These are phyloP conservation scores for Huntiella savannae DNA, from an alignment of 2,329 filamentous ascomycete species.

Conservation along the genomic window DNA sequence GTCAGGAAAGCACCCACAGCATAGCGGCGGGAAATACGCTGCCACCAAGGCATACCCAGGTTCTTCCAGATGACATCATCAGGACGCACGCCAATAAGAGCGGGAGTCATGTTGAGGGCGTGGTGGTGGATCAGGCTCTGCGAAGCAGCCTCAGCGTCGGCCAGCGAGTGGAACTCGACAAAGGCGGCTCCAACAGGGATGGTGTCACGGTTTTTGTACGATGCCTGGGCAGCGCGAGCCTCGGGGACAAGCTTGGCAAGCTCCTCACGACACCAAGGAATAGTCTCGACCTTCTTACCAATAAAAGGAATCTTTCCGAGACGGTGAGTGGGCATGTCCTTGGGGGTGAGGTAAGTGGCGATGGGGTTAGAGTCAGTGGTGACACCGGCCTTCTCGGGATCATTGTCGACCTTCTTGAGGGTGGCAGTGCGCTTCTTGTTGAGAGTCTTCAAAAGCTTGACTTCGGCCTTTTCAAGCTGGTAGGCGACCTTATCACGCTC, in stretches of 20 bases:
- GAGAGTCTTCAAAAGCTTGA: slow-evolving; percentile 62
- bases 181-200: slow-evolving; percentile 62
- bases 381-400: slow-evolving; percentile 23
- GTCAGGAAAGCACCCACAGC: slow-evolving; percentile 52
- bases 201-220: slow-evolving; percentile 45
- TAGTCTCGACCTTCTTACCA: slow-evolving; percentile 59
- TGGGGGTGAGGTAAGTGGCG: slow-evolving; percentile 45
- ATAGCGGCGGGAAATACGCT: slow-evolving; percentile 55
- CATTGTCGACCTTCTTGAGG: slow-evolving; percentile 25
- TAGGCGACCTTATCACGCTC: slow-evolving; percentile 63
- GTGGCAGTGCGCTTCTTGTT: slow-evolving; percentile 42
- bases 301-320: slow-evolving; percentile 42
- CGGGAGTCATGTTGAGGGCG: slow-evolving; percentile 68
- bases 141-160: slow-evolving; percentile 68
- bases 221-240: slow-evolving; percentile 45
- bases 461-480: slow-evolving; percentile 71
- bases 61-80: slow-evolving; percentile 77
- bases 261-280: slow-evolving; percentile 56
- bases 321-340: slow-evolving; percentile 52
- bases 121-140: slow-evolving; percentile 78
- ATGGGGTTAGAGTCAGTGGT: slow-evolving; percentile 34
- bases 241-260: slow-evolving; percentile 39
- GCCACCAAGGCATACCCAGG: slow-evolving; percentile 70
- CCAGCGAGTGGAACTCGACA: slow-evolving; percentile 69
- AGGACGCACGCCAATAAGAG: slow-evolving; percentile 67